Base-by-base conservation (phyloP, 768 basidiomycete genomes). In the Floccularia luteovirens region DNA sequence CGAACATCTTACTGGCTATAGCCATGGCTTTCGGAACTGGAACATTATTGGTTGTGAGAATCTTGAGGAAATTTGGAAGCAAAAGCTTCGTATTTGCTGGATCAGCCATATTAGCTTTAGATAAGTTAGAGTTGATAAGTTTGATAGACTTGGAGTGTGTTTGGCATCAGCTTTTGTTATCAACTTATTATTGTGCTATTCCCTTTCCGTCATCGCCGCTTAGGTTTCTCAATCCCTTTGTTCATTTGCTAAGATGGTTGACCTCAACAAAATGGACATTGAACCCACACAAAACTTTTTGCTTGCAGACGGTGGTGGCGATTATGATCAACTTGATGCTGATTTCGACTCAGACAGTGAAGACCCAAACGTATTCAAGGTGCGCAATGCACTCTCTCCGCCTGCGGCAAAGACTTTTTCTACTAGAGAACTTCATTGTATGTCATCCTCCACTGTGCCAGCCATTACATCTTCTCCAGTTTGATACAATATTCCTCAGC, bases 1-100 rank as follows among this genome's bases (percentile, higher is more conserved):
- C 72, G 43, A 43, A 84, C 85, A 84, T 67, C 70, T 85, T 86
- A 42, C 72, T 70, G 25, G 86, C 73, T 19, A 84, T 58, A 11
- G 66, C 59, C 70, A 91, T 88, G 11, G 87, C 84, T 47, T 80
- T 77, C 24, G 68, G 52, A 40, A 83, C 66, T 1, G 79, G 59
- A 0, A 88, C 57, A 51, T 71, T 66, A 43, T 74, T 72, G 33
- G 51, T 62, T 5, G 80, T 78, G 19, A 89, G 62, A 8, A 82
- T 46, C 56, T 87, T 79, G 19, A 90, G 62, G 51, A 83, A 88
- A 16, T 63, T 64, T 3, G 82, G 80, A 5, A 90, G 55, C 19
- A 79, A 55, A 8, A 90, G 63, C 41, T 79, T 80, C 31, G 21
- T 19, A 20, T 39, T 19, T 17, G 8, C 32, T 17, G 16, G 8